These are phyloP conservation scores for Daldinia grandis DNA, from an alignment of 495 filamentous ascomycete species.

Conservation along the genomic window DNA sequence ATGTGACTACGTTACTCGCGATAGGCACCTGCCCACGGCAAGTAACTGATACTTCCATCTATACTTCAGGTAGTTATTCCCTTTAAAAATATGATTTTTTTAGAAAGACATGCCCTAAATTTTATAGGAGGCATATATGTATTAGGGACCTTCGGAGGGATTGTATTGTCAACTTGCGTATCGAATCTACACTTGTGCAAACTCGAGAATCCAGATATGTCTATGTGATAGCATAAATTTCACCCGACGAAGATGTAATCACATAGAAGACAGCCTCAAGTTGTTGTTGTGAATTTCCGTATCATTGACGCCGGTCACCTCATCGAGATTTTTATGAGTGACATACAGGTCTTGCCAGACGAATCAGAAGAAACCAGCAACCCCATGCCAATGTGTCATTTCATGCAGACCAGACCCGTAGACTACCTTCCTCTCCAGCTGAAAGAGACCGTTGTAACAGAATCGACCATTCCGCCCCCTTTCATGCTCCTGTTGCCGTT, in stretches of 20 bases:
- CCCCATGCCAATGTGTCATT: slow-evolving; percentile 54
- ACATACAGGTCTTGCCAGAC: slow-evolving; percentile 63
- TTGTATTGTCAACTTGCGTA: slow-evolving; percentile 2
- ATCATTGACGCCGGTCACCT: slow-evolving; percentile 56
- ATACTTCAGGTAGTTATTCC: too few species aligned
- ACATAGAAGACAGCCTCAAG: background rate
- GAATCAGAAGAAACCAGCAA: slow-evolving; percentile 58
- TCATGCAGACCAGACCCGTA: slow-evolving; percentile 57
- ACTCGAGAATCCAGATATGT: background rate
- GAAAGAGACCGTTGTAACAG: slow-evolving; percentile 41
- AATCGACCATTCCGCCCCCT: slow-evolving; percentile 31
- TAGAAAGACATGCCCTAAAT: background rate
- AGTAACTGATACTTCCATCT: too few species aligned
- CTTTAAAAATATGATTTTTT: background rate
- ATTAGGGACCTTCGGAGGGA: background rate
- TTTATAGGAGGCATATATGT: background rate
- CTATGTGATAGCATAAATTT: background rate
- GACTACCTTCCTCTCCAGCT: slow-evolving; percentile 40
- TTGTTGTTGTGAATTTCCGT: slow-evolving; percentile 41
- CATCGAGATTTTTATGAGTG: slow-evolving; percentile 52
- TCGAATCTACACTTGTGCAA: background rate
- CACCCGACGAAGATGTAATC: background rate
- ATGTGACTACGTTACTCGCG: too few species aligned
- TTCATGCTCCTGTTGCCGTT: slow-evolving; percentile 20
- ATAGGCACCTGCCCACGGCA: too few species aligned